Evolutionary conservation across 345 rosid species (phyloP).

Genomic region (Lepidium didymum): DNA sequence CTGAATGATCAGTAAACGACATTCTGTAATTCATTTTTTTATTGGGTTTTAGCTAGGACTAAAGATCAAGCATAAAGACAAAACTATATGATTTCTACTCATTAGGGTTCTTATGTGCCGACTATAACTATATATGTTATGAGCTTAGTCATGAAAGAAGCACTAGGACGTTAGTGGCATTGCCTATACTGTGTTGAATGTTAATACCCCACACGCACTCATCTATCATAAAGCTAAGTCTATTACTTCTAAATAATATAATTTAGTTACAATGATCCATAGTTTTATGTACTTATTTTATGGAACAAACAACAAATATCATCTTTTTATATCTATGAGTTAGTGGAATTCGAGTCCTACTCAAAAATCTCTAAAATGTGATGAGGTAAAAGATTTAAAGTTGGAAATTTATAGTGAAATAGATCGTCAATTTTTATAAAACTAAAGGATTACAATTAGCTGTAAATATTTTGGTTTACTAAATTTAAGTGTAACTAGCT

Average conservation of each 20-base stretch:
- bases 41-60: background rate
- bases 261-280: background rate
- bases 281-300: background rate
- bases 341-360: conserved; percentile 23
- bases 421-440: background rate
- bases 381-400: background rate
- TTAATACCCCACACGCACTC: conserved; percentile 27
- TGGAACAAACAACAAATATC: conserved; percentile 21
- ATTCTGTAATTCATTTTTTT: background rate
- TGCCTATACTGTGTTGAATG: conserved; percentile 22
- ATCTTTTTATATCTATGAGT: conserved; percentile 19
- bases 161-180: conserved; percentile 28
- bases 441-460: background rate
- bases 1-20: background rate
- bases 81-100: background rate
- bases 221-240: conserved; percentile 8
- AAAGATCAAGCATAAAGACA: background rate
- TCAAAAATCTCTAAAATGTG: background rate
- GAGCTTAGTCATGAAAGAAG: conserved; percentile 16
- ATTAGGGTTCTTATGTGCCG: background rate
- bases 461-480: background rate
- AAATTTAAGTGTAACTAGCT: background rate
- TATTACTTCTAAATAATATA: background rate
- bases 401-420: background rate
- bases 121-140: conserved; percentile 9